These are phyloP conservation scores for Sanguinoderma infundibulare DNA, from an alignment of 1,284 basidiomycete genomes.

Conservation along the genomic window DNA sequence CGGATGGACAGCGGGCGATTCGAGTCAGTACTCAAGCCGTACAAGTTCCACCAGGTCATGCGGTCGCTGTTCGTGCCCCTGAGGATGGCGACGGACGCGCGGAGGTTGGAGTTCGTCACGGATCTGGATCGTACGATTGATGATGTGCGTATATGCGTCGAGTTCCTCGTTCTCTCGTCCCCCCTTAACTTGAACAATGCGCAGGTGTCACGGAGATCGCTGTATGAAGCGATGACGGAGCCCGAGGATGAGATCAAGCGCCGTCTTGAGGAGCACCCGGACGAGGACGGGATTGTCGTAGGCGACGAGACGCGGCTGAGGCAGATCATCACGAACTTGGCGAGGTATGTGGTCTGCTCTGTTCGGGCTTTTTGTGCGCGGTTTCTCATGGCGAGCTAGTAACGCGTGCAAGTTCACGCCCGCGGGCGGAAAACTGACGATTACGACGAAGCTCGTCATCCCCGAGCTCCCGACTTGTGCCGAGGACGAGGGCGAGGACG, in stretches of 20 bases:
- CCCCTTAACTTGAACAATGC: no score
- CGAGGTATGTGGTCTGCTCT: constrained; percentile 52
- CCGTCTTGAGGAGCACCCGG: constrained; percentile 46
- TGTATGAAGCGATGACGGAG: constrained; percentile 62
- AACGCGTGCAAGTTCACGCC: constrained; percentile 85
- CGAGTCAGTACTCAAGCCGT: constrained; percentile 76
- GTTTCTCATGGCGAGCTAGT: constrained; percentile 35
- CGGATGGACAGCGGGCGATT: constrained; percentile 84
- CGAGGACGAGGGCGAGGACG: constrained; percentile 16
- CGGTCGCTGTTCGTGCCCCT: constrained; percentile 81
- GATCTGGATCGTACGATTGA: constrained; percentile 81
- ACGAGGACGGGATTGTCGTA: constrained; percentile 68
- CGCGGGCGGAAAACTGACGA: constrained; percentile 65
- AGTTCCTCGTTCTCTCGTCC: no score
- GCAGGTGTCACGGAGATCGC: constrained; percentile 57
- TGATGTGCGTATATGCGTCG: constrained; percentile 54
- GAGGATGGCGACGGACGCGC: constrained; percentile 73
- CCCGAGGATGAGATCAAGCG: constrained; percentile 42
- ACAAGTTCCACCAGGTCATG: constrained; percentile 85
- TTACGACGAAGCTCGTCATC: constrained; percentile 63
- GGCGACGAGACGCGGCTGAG: constrained; percentile 83
- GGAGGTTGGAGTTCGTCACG: constrained; percentile 69
- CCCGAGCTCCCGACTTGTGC: constrained; percentile 34
- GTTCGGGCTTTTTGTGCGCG: not conserved
- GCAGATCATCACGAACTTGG: constrained; percentile 81